Evolutionary conservation across 2,329 filamentous ascomycete genomes (phyloP).

Genomic region (Didymella lethalis): DNA sequence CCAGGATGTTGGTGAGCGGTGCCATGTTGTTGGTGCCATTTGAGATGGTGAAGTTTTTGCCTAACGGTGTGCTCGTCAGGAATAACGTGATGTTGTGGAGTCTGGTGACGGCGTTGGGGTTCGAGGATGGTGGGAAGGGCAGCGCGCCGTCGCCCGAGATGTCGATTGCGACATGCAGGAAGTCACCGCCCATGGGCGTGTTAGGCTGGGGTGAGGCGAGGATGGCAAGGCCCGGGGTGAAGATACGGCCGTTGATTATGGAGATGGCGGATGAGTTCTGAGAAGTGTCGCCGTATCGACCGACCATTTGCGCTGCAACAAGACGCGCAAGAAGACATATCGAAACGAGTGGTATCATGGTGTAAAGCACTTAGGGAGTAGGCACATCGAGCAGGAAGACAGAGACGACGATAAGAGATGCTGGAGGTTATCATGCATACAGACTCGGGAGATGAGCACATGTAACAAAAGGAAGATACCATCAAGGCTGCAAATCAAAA

Average conservation of each 20-base stretch:
- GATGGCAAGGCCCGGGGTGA: constrained; percentile 72
- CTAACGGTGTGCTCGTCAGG: constrained; percentile 68
- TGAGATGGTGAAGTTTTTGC: constrained; percentile 72
- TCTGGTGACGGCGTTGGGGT: constrained; percentile 61
- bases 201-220: constrained; percentile 63
- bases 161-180: constrained; percentile 71
- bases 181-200: constrained; percentile 52
- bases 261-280: constrained; percentile 57
- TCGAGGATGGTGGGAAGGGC: constrained; percentile 63
- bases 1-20: constrained; percentile 68
- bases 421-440: constrained; percentile 26
- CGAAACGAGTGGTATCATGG: constrained; percentile 28
- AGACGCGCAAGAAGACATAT: constrained; percentile 30
- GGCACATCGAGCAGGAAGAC: neutral
- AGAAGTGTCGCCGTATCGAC: constrained; percentile 29
- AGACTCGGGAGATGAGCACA: constrained; percentile 38
- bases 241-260: constrained; percentile 71
- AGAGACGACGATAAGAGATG: neutral
- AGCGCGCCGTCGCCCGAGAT: constrained; percentile 71
- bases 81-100: constrained; percentile 73
- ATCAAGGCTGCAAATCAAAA: constrained; percentile 20
- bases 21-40: constrained; percentile 64
- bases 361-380: neutral
- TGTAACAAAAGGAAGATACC: constrained; percentile 31
- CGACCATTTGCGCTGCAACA: constrained; percentile 41